Evolutionary conservation across 2,329 filamentous ascomycete genomes (phyloP), one percentile per base, ranked within the genome.

Genomic region (Endocalyx cinctus): DNA sequence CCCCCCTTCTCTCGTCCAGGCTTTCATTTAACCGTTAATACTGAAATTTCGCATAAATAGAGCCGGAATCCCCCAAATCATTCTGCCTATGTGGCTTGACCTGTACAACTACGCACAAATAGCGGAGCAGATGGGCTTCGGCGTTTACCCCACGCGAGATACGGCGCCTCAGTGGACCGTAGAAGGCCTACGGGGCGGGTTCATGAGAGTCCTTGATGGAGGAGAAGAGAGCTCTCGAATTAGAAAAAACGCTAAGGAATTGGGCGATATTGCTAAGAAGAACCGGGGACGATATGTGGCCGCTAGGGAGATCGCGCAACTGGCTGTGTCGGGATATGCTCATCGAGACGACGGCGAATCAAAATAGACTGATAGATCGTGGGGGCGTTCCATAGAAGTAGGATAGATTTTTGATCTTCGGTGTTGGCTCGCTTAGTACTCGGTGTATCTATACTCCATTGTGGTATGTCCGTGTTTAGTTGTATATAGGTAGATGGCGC

Each of bases 141-240:
- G 38, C 13, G 8, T 37, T 6, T 40, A 30, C 17, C 29, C 26
- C 6, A 28, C n/a, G 5, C 29, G 34, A 6, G 25, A 23, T 3
- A 33, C 30, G 13, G 34, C 26, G 7, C 38, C 34, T 4, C 6
- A 23, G 55, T 54, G 6, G 55, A 45, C 41, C 52, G 52, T 35
- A 50, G 51, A 27, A 52, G 39, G 6, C 49, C 52, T 16, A 50
- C 55, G 6, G 46, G 50, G 3, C 46, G 54, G 4, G 48, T 25
- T 40, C 11, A 4, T 37, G 6, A 16, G 15, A 17, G 34, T 31
- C 5, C 8, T 34, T 10, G 11, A 27, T 4, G 28, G 17, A 12
- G 3, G 26, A 12, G 13, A n/a, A 3, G 14, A n/a, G 16, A 34
- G 31, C 17, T 8, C 16, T 3, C 7, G 17, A n/a, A 34, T 30